These are phyloP conservation scores for Pigoraptor vietnamica DNA, from an alignment of 78 protist species.

Conservation along the genomic window DNA sequence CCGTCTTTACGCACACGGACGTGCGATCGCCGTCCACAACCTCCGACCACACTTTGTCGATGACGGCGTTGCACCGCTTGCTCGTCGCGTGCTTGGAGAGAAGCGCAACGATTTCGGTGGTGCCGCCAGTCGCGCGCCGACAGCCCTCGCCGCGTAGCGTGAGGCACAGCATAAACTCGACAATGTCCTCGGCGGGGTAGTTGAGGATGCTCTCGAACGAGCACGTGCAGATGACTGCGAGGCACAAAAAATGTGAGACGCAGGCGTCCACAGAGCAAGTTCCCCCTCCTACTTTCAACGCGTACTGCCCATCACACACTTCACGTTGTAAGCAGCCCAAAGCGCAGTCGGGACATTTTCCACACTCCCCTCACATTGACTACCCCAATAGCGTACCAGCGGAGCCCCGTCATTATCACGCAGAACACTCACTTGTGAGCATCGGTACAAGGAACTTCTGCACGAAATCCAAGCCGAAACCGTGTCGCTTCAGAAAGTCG, in stretches of 20 bases:
- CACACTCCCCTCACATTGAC: too few species aligned
- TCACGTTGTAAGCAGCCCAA: too few species aligned
- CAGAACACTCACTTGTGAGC: too few species aligned
- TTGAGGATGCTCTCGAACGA: neutral
- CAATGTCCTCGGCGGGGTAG: slow-evolving; percentile 23
- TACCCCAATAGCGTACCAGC: too few species aligned
- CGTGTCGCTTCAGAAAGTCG: neutral
- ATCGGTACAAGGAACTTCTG: neutral
- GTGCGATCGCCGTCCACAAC: neutral
- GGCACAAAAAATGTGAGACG: too few species aligned
- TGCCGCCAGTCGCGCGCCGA: neutral
- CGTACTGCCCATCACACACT: too few species aligned
- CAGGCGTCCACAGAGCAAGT: too few species aligned
- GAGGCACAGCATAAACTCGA: slow-evolving; percentile 14
- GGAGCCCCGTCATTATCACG: too few species aligned
- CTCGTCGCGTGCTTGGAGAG: neutral
- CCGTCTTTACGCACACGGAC: neutral
- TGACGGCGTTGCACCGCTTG: neutral
- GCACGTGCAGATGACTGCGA: slow-evolving; percentile 18
- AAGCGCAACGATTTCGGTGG: neutral
- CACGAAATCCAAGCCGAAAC: neutral
- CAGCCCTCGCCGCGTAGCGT: neutral
- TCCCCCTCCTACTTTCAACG: too few species aligned
- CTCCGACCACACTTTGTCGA: neutral
- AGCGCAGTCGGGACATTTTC: too few species aligned